phyloP scores from a whole-genome alignment of 1,139 yeast species.

The Pichia sp. region DNA sequence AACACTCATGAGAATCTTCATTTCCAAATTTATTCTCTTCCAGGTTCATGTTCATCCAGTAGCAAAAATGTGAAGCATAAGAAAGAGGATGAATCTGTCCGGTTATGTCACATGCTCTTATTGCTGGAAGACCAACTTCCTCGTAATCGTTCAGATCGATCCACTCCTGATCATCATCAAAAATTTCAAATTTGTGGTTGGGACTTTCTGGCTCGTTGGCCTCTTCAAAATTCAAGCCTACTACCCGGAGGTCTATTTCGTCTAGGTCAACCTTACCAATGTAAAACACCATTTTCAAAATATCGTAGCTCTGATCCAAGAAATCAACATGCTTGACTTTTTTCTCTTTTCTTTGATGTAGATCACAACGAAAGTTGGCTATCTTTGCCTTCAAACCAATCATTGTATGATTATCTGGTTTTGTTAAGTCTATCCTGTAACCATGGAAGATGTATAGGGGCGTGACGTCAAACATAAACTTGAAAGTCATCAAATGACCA shows the following conservation, averaged over 20 bases:
- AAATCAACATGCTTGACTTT: slow-evolving; percentile 56
- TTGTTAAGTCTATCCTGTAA: slow-evolving; percentile 46
- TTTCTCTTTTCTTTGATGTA: slow-evolving; percentile 84
- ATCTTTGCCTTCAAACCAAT: slow-evolving; percentile 80
- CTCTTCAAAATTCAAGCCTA: slow-evolving; percentile 52
- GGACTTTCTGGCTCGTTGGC: slow-evolving; percentile 33
- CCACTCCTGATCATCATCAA: slow-evolving; percentile 49
- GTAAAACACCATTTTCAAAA: slow-evolving; percentile 65
- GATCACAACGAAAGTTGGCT: slow-evolving; percentile 61
- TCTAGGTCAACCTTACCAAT: slow-evolving; percentile 68
- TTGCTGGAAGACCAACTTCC: slow-evolving; percentile 57
- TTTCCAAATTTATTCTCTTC: slow-evolving; percentile 21
- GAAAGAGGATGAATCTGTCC: slow-evolving; percentile 63
- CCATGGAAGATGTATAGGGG: slow-evolving; percentile 75
- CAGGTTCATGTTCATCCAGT: slow-evolving; percentile 42
- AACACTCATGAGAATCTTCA: slow-evolving; percentile 42
- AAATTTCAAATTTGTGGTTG: slow-evolving; percentile 20
- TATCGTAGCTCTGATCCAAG: slow-evolving; percentile 52
- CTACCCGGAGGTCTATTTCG: slow-evolving; percentile 68
- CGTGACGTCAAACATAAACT: slow-evolving; percentile 68
- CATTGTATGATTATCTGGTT: slow-evolving; percentile 47
- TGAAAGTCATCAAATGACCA: slow-evolving; percentile 69
- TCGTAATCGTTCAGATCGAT: slow-evolving; percentile 73
- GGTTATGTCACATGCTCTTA: slow-evolving; percentile 25
- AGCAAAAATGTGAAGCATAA: slow-evolving; percentile 67